These are phyloP conservation scores for Penicillium paradoxum DNA, from an alignment of 495 filamentous ascomycete species.

Conservation along the genomic window DNA sequence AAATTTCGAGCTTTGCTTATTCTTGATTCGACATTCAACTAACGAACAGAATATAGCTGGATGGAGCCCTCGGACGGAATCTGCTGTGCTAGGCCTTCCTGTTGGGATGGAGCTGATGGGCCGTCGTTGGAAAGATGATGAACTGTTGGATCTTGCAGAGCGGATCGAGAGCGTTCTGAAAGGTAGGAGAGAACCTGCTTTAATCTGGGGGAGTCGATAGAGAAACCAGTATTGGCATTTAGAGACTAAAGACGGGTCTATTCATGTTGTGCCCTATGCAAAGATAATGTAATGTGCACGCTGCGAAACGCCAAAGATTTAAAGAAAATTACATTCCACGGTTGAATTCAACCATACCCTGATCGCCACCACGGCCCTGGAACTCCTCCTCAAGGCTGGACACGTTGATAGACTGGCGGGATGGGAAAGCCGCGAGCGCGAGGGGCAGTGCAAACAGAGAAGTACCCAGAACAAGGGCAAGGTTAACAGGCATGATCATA, in stretches of 20 bases:
- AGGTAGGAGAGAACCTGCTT: constrained; percentile 41
- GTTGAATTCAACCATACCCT: constrained; percentile 83
- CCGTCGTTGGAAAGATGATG: constrained; percentile 45
- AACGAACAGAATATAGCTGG: constrained; percentile 25
- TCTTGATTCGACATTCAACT: not conserved
- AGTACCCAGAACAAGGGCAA: constrained; percentile 75
- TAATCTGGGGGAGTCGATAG: constrained; percentile 18
- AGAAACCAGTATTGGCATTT: not conserved
- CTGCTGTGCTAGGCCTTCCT: constrained; percentile 53
- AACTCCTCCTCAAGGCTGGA: constrained; percentile 77
- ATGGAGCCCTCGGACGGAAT: constrained; percentile 36
- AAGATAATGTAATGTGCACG: constrained; percentile 6
- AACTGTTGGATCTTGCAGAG: constrained; percentile 48
- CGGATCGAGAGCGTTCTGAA: constrained; percentile 36
- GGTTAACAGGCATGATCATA: constrained; percentile 70
- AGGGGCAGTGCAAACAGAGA: constrained; percentile 74
- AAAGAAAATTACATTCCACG: constrained; percentile 62
- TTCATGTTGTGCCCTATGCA: not conserved
- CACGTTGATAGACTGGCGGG: constrained; percentile 73
- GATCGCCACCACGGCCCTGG: constrained; percentile 64
- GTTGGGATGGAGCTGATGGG: constrained; percentile 64
- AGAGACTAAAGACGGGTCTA: constrained; percentile 5
- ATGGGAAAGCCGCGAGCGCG: constrained; percentile 83
- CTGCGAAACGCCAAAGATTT: constrained; percentile 3
- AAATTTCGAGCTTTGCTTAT: not conserved